These are phyloP conservation scores for Phytophthora meadii DNA, from an alignment of 352 stramenopile genomes.

Conservation along the genomic window DNA sequence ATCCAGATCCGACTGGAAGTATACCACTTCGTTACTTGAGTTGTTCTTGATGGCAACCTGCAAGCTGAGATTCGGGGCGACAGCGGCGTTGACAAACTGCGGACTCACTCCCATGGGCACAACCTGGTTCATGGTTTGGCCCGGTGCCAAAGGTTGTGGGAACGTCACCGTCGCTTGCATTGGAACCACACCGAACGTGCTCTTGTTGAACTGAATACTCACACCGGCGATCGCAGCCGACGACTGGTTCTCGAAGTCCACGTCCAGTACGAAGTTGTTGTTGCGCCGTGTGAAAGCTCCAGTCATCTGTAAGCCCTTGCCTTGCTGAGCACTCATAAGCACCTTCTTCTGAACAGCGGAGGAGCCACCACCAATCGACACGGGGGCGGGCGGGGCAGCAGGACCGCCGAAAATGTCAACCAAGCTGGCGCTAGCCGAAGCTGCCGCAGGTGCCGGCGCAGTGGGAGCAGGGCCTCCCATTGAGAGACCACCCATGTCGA, in stretches of 20 bases:
- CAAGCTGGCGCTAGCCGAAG: conserved; percentile 48
- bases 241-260: conserved; percentile 91
- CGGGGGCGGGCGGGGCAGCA: conserved; percentile 40
- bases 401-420: conserved; percentile 89
- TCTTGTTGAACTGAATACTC: conserved; percentile 99
- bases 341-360: conserved; percentile 66
- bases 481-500: conserved; percentile 90
- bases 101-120: conserved; percentile 84
- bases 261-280: conserved; percentile 73
- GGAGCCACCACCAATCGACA: conserved; percentile 17
- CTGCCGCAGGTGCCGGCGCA: conserved; percentile 38
- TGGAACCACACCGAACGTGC: conserved; percentile 95
- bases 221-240: conserved; percentile 88
- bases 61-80: conserved; percentile 82
- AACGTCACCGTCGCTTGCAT: conserved; percentile 92
- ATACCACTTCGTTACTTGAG: conserved; percentile 93
- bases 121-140: conserved; percentile 80
- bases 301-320: conserved; percentile 93
- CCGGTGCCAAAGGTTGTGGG: conserved; percentile 62
- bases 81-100: conserved; percentile 75
- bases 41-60: conserved; percentile 99
- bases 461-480: conserved; percentile 61
- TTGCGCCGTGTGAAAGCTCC: conserved; percentile 70
- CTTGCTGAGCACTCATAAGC: conserved; percentile 78
- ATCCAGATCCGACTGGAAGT: conserved; percentile 95